Conservation (phyloP, 1,284 basidiomycete species). For the Neonothopanus nambi region DNA sequence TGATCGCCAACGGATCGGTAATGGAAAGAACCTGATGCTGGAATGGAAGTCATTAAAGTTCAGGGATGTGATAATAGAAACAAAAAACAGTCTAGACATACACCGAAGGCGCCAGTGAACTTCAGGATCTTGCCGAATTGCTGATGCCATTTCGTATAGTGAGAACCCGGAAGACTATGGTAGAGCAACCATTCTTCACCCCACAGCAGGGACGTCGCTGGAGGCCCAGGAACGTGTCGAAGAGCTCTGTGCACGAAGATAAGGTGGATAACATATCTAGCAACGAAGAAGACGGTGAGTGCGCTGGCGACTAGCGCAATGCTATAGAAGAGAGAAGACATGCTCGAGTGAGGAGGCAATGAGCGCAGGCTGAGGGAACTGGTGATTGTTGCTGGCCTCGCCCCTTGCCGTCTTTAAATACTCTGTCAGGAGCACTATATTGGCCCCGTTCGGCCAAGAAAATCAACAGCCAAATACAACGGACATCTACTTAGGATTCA, state of each 20-base stretch:
- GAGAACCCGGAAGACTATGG: constrained; percentile 44
- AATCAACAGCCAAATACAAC: too few relatives aligned
- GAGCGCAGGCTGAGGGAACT: too few relatives aligned
- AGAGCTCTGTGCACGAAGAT: constrained; percentile 33
- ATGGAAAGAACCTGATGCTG: constrained; percentile 58
- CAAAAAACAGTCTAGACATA: constrained; percentile 36
- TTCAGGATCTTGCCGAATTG: constrained; percentile 51
- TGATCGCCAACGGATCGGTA: constrained; percentile 51
- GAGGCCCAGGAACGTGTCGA: constrained; percentile 48
- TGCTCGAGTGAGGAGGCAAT: background rate
- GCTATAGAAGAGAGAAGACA: background rate
- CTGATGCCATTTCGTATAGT: constrained; percentile 51
- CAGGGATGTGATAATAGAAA: constrained; percentile 2
- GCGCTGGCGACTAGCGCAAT: background rate
- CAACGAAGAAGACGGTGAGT: constrained; percentile 18
- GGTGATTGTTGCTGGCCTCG: too few relatives aligned
- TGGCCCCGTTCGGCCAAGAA: too few relatives aligned
- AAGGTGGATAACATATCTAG: constrained; percentile 29
- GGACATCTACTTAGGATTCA: too few relatives aligned
- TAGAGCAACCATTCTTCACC: constrained; percentile 59
- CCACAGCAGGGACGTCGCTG: constrained; percentile 49
- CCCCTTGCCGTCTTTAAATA: too few relatives aligned
- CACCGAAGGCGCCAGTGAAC: constrained; percentile 56
- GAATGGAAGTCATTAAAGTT: constrained; percentile 4
- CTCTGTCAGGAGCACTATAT: too few relatives aligned